A percentile compares a stretch with the other conserved stretches of the same genome.
phyloP scores from a whole-genome alignment of 768 basidiomycete genomes.

The Suillus placidus region DNA sequence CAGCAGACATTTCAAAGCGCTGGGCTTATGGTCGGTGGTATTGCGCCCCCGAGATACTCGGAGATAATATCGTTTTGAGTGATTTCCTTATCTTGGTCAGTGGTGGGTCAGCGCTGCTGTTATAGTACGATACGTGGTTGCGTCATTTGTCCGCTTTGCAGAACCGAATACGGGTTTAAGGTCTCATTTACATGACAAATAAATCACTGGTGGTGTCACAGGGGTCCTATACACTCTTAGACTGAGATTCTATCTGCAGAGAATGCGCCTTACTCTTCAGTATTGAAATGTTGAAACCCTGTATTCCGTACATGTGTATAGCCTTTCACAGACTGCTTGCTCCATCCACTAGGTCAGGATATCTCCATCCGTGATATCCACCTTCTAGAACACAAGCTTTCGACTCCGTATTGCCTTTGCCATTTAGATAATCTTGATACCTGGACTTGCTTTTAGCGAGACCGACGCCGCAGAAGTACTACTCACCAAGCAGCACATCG shows the following conservation, averaged over 20 bases:
- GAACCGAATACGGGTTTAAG: not conserved
- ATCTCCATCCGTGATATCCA: constrained; percentile 46
- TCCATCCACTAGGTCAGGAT: constrained; percentile 2
- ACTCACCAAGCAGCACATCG: constrained; percentile 58
- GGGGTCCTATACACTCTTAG: not conserved
- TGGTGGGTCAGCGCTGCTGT: not conserved
- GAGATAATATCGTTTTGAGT: not conserved
- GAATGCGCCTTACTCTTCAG: not conserved
- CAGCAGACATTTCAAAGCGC: not conserved
- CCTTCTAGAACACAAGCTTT: constrained; percentile 45
- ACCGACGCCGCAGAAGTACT: not conserved
- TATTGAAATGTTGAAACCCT: not conserved
- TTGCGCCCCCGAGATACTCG: not conserved
- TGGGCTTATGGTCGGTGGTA: not conserved
- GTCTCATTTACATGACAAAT: not conserved
- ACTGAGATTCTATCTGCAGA: not conserved
- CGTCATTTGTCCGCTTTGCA: not conserved
- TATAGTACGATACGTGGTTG: not conserved
- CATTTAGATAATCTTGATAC: constrained; percentile 54
- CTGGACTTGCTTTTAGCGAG: constrained; percentile 25
- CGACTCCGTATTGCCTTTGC: constrained; percentile 33
- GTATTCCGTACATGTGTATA: not conserved
- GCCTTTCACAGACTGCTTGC: not conserved
- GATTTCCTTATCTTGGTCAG: not conserved
- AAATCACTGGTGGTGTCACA: not conserved